phyloP scores from a whole-genome alignment of 306 rosid genomes.

The cucumber (Cucumis sativus) region Cucumber_9930_V3 NC_026656.2:745001-745500 shows the following conservation, averaged over 20 bases:
- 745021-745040: neutral
- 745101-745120: constrained; percentile 29
- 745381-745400: constrained; percentile 35
- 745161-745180: constrained; percentile 37
- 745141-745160: constrained; percentile 54
- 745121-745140: constrained; percentile 55
- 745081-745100: constrained; percentile 15
- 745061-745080: constrained; percentile 18
- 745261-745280: constrained; percentile 21
- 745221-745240: constrained; percentile 63
- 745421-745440: constrained; percentile 75
- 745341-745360: constrained; percentile 27
- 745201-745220: constrained; percentile 45
- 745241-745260: constrained; percentile 30
- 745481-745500: neutral
- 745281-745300: constrained; percentile 17
- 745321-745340: constrained; percentile 10
- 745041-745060: neutral
- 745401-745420: constrained; percentile 33
- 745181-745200: constrained; percentile 56
- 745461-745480: constrained; percentile 17
- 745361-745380: constrained; percentile 25
- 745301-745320: constrained; percentile 16
- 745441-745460: constrained; percentile 71
- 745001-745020: constrained; percentile 10